phyloP scores from a whole-genome alignment of 176 grass and related monocot genomes.

The Aechmea fasciata region DNA sequence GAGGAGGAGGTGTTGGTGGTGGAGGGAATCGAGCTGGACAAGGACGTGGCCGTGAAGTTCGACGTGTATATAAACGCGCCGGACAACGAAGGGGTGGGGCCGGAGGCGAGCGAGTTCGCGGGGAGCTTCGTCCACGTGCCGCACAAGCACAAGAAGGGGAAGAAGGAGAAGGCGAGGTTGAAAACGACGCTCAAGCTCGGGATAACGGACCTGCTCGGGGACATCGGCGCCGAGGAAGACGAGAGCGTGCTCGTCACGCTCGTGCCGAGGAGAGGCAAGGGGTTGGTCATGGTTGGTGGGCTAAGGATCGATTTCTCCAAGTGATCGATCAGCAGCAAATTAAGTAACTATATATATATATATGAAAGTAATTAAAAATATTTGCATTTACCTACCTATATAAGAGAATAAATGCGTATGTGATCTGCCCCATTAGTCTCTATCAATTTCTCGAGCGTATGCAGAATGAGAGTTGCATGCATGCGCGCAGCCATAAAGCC shows the following conservation, averaged over 20 bases:
- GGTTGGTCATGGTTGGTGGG: slow-evolving; percentile 23
- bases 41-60: slow-evolving; percentile 49
- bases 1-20: slow-evolving; percentile 50
- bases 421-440: too few relatives aligned
- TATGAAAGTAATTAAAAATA: too few relatives aligned
- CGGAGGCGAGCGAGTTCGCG: slow-evolving; percentile 31
- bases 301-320: slow-evolving; percentile 34
- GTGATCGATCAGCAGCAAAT: slow-evolving; percentile 8
- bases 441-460: too few relatives aligned
- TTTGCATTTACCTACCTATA: too few relatives aligned
- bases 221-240: slow-evolving; percentile 40
- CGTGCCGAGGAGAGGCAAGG: slow-evolving; percentile 32
- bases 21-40: slow-evolving; percentile 34
- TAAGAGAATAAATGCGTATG: too few relatives aligned
- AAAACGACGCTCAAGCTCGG: slow-evolving; percentile 45
- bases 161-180: not conserved
- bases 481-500: too few relatives aligned
- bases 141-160: slow-evolving; percentile 25
- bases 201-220: slow-evolving; percentile 49
- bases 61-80: slow-evolving; percentile 46
- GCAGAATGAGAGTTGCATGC: too few relatives aligned
- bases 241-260: slow-evolving; percentile 43
- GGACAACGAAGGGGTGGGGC: slow-evolving; percentile 3
- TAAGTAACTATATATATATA: too few relatives aligned
- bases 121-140: slow-evolving; percentile 47